A percentile compares a stretch with the other conserved stretches of the same genome.
These are phyloP conservation scores for Herpetospermum pedunculosum DNA, from an alignment of 306 rosid genomes.

Conservation along the genomic window DNA sequence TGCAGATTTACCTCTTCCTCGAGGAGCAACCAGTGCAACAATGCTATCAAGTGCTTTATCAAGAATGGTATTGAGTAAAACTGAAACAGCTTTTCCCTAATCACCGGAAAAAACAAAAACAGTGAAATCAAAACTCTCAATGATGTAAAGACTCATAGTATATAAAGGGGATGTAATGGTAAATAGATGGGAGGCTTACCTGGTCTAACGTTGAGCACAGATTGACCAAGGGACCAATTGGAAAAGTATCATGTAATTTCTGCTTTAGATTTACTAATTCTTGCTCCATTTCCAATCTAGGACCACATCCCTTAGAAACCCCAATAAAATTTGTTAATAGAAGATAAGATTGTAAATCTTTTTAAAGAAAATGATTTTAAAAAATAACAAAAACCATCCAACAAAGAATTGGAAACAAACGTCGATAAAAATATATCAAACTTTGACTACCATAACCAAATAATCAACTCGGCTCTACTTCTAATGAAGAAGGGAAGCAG, in stretches of 20 bases:
- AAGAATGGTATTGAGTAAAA: constrained; percentile 66
- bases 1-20: constrained; percentile 97
- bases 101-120: neutral
- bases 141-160: neutral
- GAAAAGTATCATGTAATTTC: constrained; percentile 54
- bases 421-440: neutral
- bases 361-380: neutral
- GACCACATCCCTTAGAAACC: neutral
- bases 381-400: neutral
- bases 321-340: neutral
- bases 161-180: neutral
- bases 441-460: neutral
- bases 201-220: constrained; percentile 76
- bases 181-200: neutral
- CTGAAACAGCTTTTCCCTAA: constrained; percentile 78
- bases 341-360: neutral
- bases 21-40: constrained; percentile 74
- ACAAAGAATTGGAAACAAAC: neutral
- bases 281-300: neutral
- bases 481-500: neutral
- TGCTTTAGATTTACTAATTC: constrained; percentile 38
- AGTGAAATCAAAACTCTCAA: neutral
- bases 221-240: constrained; percentile 68
- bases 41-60: constrained; percentile 64
- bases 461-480: neutral